Conservation (phyloP, 2,329 filamentous ascomycete species). For the Arachnomyces sp. region DNA sequence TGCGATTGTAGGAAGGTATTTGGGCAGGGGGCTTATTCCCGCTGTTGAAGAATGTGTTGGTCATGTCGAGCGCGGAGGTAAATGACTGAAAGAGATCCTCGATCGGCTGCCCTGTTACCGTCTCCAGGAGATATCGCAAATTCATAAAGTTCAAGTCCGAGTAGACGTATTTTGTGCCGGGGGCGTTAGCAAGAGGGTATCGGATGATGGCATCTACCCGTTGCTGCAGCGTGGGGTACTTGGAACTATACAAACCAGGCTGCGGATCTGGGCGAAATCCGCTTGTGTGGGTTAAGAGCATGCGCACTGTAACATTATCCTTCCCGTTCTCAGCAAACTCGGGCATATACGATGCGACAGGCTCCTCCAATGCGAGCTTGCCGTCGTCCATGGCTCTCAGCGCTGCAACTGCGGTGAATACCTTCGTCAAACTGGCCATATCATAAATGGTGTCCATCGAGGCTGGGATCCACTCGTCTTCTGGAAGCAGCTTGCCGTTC, state of each 20-base stretch:
- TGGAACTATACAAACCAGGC: conserved; percentile 17
- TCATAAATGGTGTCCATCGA: conserved; percentile 31
- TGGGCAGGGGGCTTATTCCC: conserved; percentile 22
- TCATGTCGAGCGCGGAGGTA: conserved; percentile 22
- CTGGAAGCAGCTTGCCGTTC: conserved; percentile 22
- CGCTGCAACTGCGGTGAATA: conserved; percentile 29
- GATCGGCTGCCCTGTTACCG: conserved; percentile 17
- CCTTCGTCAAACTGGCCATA: conserved; percentile 32
- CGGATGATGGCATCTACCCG: conserved; percentile 20
- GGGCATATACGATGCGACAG: conserved; percentile 25
- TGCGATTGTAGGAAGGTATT: conserved; percentile 18
- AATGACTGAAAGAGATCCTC: conserved; percentile 20
- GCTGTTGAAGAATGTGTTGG: conserved; percentile 26
- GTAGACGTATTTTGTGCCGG: conserved; percentile 24
- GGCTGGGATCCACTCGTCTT: conserved; percentile 19
- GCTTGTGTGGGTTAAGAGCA: conserved; percentile 28
- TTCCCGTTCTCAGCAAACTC: conserved; percentile 26
- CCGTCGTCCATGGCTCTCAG: conserved; percentile 24
- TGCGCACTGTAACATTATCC: conserved; percentile 24
- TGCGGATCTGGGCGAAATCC: conserved; percentile 24
- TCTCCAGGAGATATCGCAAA: conserved; percentile 22
- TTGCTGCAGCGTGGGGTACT: conserved; percentile 19
- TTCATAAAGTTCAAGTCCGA: conserved; percentile 32
- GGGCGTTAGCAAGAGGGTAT: conserved; percentile 17
- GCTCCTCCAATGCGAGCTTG: conserved; percentile 18